Evolutionary conservation across 257 asterid species (phyloP), one percentile per base, ranked within the genome.

Genomic region (Primulina eburnea): DNA sequence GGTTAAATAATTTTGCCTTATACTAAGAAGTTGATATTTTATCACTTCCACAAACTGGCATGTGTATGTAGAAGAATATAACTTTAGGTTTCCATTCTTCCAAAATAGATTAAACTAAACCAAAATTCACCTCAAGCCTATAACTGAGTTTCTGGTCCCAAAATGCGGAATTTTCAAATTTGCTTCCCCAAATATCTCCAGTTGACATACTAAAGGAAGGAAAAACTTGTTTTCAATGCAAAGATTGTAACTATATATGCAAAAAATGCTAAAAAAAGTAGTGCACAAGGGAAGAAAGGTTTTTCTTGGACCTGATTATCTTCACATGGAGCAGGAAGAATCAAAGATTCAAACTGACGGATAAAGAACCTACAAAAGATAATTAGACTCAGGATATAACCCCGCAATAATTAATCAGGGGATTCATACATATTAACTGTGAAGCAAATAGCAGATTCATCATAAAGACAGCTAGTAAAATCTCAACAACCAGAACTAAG

Each of bases 351-450:
- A 52, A 81, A 79, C 80, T 81, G 93, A 76, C 65, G 72, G 73
- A 85, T 77, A 75, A 94, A 94, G 71, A 82, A 82, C 96, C 99
- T 94, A 81, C 80, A 81, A 68, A 11, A 83, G 56, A 16, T 14
- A 60, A 12, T 21, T 30, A 17, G 47, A 73, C 62, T 80, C 32
- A 76, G 64, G 70, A 50, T 47, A 77, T 24, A 70, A 74, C 50
- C 52, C 21, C 56, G 16, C 20, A 47, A 21, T 20, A 57, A 69
- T 53, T 47, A 73, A 74, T 8, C 70, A 28, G 65, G 33, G 7
- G 8, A 32, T 21, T 33, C 71, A 64, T n/a, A 29, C 3, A 29
- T 12, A 24, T 1, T 67, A 56, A 20, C 29, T 29, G 28, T 40
- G 66, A 18, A 34, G 58, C 3, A 26, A 68, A 24, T 70, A 70